Conservation (phyloP, 2,329 filamentous ascomycete genomes). For the Alternaria viburni region DNA sequence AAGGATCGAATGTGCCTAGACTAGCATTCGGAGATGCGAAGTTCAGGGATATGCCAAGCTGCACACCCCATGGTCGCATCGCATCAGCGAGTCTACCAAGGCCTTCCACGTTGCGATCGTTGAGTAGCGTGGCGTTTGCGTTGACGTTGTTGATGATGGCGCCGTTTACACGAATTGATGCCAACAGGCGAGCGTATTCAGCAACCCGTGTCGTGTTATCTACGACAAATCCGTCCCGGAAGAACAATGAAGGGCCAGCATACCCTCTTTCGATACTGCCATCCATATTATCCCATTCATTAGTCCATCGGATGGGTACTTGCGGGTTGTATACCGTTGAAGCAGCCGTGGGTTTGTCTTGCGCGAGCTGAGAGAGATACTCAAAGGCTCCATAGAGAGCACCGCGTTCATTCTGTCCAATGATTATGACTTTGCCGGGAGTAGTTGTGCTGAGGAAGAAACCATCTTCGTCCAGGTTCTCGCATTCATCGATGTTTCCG, state of each 20-base stretch:
- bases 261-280: constrained; percentile 73
- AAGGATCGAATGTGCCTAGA: constrained; percentile 68
- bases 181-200: constrained; percentile 69
- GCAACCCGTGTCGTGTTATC: constrained; percentile 65
- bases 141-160: constrained; percentile 76
- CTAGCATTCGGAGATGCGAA: constrained; percentile 67
- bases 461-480: constrained; percentile 62
- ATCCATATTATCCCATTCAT: constrained; percentile 76
- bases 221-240: constrained; percentile 62
- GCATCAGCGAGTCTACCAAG: constrained; percentile 67
- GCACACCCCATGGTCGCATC: constrained; percentile 71
- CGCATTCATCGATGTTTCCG: constrained; percentile 38
- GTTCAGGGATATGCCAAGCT: constrained; percentile 70
- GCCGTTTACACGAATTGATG: constrained; percentile 71
- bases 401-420: constrained; percentile 70
- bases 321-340: constrained; percentile 62
- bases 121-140: constrained; percentile 66
- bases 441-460: constrained; percentile 64
- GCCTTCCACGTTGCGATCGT: constrained; percentile 64
- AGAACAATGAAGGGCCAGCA: constrained; percentile 72
- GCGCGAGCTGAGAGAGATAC: constrained; percentile 69
- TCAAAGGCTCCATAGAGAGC: constrained; percentile 73
- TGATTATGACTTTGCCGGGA: constrained; percentile 59
- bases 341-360: constrained; percentile 60
- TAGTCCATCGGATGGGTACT: constrained; percentile 71